phyloP scores from a whole-genome alignment of 1,284 basidiomycete genomes.

The Ganoderma lucidum region DNA sequence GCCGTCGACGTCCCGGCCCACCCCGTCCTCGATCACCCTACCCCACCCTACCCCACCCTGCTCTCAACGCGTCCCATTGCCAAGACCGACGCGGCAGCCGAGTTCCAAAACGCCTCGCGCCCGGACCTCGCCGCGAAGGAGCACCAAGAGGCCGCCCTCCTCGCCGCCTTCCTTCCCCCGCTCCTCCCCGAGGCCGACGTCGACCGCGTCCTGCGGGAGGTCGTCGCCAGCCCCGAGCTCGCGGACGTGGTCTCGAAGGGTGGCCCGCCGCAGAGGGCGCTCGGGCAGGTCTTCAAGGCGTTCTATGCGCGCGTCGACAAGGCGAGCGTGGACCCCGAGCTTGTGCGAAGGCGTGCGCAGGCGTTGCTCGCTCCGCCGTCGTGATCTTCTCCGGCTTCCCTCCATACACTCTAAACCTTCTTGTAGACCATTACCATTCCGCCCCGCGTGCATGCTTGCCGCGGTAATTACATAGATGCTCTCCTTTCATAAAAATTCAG shows the following conservation, averaged over 20 bases:
- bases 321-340: slow-evolving; percentile 59
- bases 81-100: slow-evolving; percentile 66
- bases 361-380: slow-evolving; percentile 44
- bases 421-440: no score
- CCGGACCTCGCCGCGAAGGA: slow-evolving; percentile 73
- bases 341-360: slow-evolving; percentile 62
- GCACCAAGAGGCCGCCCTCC: slow-evolving; percentile 58
- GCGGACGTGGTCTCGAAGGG: slow-evolving; percentile 29
- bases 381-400: neutral
- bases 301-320: slow-evolving; percentile 71
- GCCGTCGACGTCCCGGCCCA: neutral
- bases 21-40: slow-evolving; percentile 3
- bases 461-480: no score
- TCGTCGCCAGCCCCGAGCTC: slow-evolving; percentile 44
- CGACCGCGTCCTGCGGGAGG: slow-evolving; percentile 54
- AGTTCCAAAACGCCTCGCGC: slow-evolving; percentile 64
- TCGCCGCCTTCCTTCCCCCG: slow-evolving; percentile 66
- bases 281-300: slow-evolving; percentile 62
- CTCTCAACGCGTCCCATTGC: neutral
- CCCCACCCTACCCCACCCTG: neutral
- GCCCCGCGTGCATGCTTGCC: no score
- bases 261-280: slow-evolving; percentile 43
- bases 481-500: no score
- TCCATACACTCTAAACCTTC: no score
- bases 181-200: slow-evolving; percentile 62